Percentiles rank a stretch among this genome's conserved stretches.
These are phyloP conservation scores for Diaporthe sp. DNA, from an alignment of 2,329 filamentous ascomycete species.

Conservation along the genomic window DNA sequence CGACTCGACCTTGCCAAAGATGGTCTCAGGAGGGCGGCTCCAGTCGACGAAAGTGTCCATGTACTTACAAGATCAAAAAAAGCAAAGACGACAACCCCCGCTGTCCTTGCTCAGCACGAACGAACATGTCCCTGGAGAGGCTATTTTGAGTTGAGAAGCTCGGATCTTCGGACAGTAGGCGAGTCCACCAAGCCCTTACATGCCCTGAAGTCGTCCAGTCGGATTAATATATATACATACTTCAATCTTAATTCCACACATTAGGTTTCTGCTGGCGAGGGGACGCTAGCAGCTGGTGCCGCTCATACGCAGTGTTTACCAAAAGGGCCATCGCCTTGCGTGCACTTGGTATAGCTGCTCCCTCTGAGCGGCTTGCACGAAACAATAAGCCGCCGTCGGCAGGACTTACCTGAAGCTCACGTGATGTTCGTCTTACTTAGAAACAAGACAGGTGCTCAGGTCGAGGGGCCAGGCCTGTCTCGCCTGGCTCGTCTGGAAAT, in stretches of 20 bases:
- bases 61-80: neutral
- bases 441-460: neutral
- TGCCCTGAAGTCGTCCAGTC: no score
- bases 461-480: conserved; percentile 6
- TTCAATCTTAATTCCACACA: no score
- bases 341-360: neutral
- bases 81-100: neutral
- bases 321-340: neutral
- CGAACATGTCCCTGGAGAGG: no score
- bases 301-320: neutral
- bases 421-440: conserved; percentile 6
- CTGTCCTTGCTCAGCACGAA: neutral
- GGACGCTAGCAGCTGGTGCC: neutral
- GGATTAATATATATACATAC: neutral
- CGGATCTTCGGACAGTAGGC: neutral
- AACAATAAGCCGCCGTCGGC: neutral
- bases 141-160: neutral
- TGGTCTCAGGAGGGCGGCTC: neutral
- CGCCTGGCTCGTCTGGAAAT: neutral
- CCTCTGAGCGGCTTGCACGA: neutral
- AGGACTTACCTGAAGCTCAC: conserved; percentile 8
- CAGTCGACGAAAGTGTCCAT: neutral
- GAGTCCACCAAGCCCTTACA: neutral
- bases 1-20: neutral
- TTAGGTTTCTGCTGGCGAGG: neutral